These are phyloP conservation scores for Claviceps sp. DNA, from an alignment of 2,329 filamentous ascomycete genomes.

Conservation along the genomic window DNA sequence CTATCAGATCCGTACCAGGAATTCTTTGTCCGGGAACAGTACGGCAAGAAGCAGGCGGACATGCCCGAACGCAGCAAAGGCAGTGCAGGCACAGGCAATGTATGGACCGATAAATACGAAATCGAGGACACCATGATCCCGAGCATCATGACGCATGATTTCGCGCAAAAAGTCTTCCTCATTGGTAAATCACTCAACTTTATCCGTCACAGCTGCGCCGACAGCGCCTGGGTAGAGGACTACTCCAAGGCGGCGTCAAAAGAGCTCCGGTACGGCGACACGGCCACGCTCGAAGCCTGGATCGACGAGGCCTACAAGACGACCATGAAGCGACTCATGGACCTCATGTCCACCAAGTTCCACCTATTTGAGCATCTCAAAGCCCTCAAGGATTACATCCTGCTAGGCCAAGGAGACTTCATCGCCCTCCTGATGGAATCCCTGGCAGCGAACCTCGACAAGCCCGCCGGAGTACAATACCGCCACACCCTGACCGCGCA, in stretches of 20 bases:
- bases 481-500: conserved; percentile 95
- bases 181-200: conserved; percentile 98
- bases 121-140: conserved; percentile 77
- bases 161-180: conserved; percentile 90
- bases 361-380: conserved; percentile 84
- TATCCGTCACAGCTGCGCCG: conserved; percentile 87
- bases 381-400: conserved; percentile 85
- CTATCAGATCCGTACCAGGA: conserved; percentile 90
- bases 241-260: conserved; percentile 91
- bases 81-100: conserved; percentile 50
- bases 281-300: conserved; percentile 75
- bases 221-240: conserved; percentile 87
- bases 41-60: conserved; percentile 30
- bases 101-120: conserved; percentile 97
- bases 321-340: conserved; percentile 88
- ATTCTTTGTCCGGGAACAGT: conserved; percentile 86
- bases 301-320: conserved; percentile 97
- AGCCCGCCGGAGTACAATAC: conserved; percentile 93
- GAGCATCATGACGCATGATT: conserved; percentile 82
- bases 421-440: conserved; percentile 96
- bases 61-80: conserved; percentile 37
- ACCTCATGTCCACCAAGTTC: conserved; percentile 91
- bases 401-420: conserved; percentile 93
- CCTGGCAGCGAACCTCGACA: conserved; percentile 78
- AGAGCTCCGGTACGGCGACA: conserved; percentile 85